These are phyloP conservation scores for Paecilomyces sp. DNA, from an alignment of 2,329 filamentous ascomycete genomes.

Conservation along the genomic window DNA sequence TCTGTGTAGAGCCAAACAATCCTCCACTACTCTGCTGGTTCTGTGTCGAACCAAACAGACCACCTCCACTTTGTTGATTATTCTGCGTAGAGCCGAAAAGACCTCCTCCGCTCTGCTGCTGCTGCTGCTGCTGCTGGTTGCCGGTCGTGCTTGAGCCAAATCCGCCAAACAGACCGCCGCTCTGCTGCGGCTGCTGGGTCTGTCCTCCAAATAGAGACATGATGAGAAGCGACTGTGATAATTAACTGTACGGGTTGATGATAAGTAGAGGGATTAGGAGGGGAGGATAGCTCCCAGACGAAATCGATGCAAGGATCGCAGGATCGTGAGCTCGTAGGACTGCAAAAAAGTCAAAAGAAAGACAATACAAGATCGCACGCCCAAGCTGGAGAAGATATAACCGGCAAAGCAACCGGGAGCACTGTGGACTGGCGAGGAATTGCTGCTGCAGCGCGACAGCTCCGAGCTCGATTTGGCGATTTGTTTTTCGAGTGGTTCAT, in stretches of 20 bases:
- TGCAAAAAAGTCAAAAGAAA: not conserved
- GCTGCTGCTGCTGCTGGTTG: conserved; percentile 16
- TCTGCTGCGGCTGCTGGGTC: conserved; percentile 12
- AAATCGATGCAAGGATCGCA: not conserved
- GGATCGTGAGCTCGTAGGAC: not conserved
- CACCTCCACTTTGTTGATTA: conserved; percentile 10
- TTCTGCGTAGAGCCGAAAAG: conserved; percentile 24
- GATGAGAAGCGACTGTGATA: conserved; percentile 6
- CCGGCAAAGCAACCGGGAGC: conserved; percentile 3
- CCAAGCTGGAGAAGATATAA: not conserved
- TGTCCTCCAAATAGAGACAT: conserved; percentile 35
- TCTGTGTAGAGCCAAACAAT: conserved; percentile 19
- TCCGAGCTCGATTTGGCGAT: conserved; percentile 5
- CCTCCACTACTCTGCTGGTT: conserved; percentile 14
- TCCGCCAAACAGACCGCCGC: conserved; percentile 23
- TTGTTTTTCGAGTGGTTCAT: conserved; percentile 2
- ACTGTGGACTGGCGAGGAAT: not conserved
- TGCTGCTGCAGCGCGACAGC: not conserved
- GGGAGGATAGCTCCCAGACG: not conserved
- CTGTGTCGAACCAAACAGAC: conserved; percentile 17
- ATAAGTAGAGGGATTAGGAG: not conserved
- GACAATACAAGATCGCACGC: not conserved
- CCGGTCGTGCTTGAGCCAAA: conserved; percentile 13
- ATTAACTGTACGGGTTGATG: not conserved
- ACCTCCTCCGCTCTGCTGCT: conserved; percentile 19